Conservation (phyloP, 306 rosid genomes). For the Quercus berberidifolia region DNA sequence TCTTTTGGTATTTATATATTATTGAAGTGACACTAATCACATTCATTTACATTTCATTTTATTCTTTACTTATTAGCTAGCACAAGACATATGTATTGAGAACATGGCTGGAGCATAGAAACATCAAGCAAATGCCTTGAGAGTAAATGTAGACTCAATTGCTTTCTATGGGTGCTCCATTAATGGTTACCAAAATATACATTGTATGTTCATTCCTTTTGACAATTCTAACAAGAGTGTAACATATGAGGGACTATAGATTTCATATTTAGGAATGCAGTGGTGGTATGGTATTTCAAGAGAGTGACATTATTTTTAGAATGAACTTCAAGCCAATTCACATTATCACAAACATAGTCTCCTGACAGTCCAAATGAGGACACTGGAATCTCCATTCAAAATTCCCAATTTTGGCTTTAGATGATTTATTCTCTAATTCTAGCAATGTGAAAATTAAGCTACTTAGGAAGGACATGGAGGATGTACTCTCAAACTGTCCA, state of each 20-base stretch:
- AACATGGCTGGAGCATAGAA: conserved; percentile 70
- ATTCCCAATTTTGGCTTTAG: conserved; percentile 48
- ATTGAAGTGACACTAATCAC: too few relatives aligned
- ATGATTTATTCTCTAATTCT: conserved; percentile 34
- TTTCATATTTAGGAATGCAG: conserved; percentile 75
- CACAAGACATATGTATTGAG: conserved; percentile 60
- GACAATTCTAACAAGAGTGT: conserved; percentile 81
- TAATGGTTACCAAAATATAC: conserved; percentile 62
- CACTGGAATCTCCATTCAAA: conserved; percentile 71
- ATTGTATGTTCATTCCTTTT: conserved; percentile 65
- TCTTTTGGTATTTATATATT: too few relatives aligned
- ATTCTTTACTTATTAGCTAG: neutral
- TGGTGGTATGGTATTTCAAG: conserved; percentile 58
- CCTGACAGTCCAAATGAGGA: conserved; percentile 52
- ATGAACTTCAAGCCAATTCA: conserved; percentile 55
- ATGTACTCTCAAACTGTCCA: conserved; percentile 47
- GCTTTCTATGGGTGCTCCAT: conserved; percentile 58
- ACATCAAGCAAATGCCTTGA: conserved; percentile 68
- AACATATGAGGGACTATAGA: conserved; percentile 68
- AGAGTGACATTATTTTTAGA: conserved; percentile 43
- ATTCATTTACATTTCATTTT: too few relatives aligned
- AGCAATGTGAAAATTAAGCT: conserved; percentile 37
- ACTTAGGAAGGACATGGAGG: conserved; percentile 78
- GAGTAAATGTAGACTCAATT: conserved; percentile 64
- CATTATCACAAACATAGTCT: conserved; percentile 59